phyloP scores from a whole-genome alignment of 331 rosid genomes.

The Telfairia occidentalis region DNA sequence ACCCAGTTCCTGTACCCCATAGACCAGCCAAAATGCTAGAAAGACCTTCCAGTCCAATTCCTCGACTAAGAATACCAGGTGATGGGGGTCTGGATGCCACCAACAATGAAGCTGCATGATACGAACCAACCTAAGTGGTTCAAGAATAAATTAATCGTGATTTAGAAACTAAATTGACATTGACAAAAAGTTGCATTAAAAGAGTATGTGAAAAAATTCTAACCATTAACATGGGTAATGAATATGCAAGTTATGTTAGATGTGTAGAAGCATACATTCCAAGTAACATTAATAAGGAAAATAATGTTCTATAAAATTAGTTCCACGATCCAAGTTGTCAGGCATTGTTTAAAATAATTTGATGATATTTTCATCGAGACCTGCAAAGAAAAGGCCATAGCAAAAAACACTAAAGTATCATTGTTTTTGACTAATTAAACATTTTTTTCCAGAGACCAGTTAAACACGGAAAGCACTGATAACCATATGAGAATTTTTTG shows the following conservation, averaged over 20 bases:
- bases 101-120: constrained; percentile 90
- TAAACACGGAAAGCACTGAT: not conserved
- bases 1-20: constrained; percentile 98
- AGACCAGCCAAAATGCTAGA: constrained; percentile 85
- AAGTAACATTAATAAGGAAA: not conserved
- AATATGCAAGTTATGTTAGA: not conserved
- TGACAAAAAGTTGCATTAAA: not conserved
- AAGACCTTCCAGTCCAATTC: constrained; percentile 94
- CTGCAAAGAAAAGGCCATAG: not conserved
- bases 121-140: constrained; percentile 79
- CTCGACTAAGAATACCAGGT: constrained; percentile 90
- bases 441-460: not conserved
- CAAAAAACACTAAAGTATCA: not conserved
- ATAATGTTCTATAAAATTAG: not conserved
- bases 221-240: not conserved
- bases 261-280: not conserved
- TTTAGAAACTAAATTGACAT: constrained; percentile 10
- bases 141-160: constrained; percentile 18
- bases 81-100: constrained; percentile 98
- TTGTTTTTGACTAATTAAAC: not conserved
- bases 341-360: not conserved
- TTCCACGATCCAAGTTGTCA: not conserved
- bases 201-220: not conserved
- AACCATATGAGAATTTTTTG: not conserved
- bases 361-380: not conserved